Evolutionary conservation across 805 yeast genomes (phyloP), one percentile per base, ranked within the genome.

Genomic region (Metschnikowia proteae): DNA sequence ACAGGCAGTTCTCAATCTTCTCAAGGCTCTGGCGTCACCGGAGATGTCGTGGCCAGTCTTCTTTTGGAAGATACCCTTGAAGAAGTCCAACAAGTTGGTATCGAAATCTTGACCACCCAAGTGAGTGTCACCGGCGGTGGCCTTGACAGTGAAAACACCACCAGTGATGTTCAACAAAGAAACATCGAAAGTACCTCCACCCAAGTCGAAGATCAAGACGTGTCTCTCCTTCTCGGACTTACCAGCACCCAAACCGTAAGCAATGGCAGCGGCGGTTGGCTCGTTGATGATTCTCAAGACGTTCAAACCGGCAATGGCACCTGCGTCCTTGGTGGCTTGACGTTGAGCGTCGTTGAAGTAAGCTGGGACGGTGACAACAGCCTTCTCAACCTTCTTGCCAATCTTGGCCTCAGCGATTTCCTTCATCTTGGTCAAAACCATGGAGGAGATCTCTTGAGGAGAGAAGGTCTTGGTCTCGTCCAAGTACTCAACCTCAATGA

Each of bases 141-240:
- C 95, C 81, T 89, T 89, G 66, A 89, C 97, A 68, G 90, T 90
- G 80, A 89, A 89, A 67, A 89, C 90, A 84, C 97, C 97, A 66
- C 92, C 96, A 71, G 90, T 92, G 70, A 89, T 88, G 70, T 88
- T 83, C 65, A 89, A 80, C 61, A 89, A 79, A 45, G 96, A 90
- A 56, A 90, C 97, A 88, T 89, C 97, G 76, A 89, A 89, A 66
- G 97, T 89, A 80, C 97, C 97, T 76, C 97, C 97, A 82, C 97
- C 97, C 67, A 89, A 80, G 75, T 89, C 97, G 80, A 89, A 89
- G 65, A 89, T 89, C 67, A 89, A 79, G 55, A 89, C 92, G 74
- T 86, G 84, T 69, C 74, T 72, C 65, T 71, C 77, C 67, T 73
- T 73, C 64, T 65, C 73, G 73, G 58, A 52, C 56, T 57, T 57